Base-by-base conservation (phyloP, 2,329 filamentous ascomycete genomes). In the Phyllosticta paracitricarpa region DNA sequence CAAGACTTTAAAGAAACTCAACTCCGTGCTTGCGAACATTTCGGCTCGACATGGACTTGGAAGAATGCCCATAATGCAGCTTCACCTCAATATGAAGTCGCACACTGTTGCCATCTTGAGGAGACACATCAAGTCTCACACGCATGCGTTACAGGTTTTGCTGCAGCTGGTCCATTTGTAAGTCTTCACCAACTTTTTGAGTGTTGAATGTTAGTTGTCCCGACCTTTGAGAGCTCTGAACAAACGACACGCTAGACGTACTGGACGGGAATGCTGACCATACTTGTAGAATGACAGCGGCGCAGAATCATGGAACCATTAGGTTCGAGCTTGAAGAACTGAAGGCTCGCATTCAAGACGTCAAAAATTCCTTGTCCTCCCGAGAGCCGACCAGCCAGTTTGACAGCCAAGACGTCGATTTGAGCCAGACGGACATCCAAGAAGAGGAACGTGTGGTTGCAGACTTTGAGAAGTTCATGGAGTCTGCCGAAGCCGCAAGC, bases 71-170 rank as follows among this genome's bases (percentile, higher is more conserved):
- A 30, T 57, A 22, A 52, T 48, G 3, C 59, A 61, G 51, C 30
- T 61, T 28, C 55, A 51, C 28, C 55, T 61, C 25, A 57, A 61
- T 17, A 61, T 61, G 59, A 57, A 30, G 19, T 61, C 59, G 10
- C 59, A 61, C 22, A 57, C 56, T 17, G 53, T 61, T 28, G 40
- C 30, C n/a, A 61, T 57, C n/a, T 24, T 61, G 28, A 53, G 59
- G 30, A 57, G 55, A 10, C 55, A 61, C 10, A 53, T 61, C 19
- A 61, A 61, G 48, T 61, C 59, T 17, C 57, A 61, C 19, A 61
- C 59, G 7, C 59, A 57, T 17, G 59, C 59, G 26, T 56, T 61
- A 28, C 59, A 61, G n/a, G 54, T 61, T 1, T 61, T 55, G 12
- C 8, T 61, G 51, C 56, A 54, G 17, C 56, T 55, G 24, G 19